Percentiles rank a stretch among this genome's conserved stretches.
Conservation (phyloP, 2,329 filamentous ascomycete species). For the Fusarium sp. region DNA sequence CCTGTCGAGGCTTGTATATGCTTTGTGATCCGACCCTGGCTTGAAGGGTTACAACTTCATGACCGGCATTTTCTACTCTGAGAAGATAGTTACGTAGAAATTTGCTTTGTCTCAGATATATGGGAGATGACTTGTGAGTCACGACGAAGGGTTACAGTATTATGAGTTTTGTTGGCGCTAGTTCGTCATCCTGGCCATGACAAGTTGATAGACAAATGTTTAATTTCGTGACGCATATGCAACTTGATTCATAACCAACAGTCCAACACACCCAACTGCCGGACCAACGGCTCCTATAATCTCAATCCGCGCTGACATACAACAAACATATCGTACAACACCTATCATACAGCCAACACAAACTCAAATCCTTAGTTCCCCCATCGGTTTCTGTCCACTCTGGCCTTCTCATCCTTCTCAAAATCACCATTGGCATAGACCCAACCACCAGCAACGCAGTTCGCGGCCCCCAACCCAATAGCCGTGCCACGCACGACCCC, state of each 20-base stretch:
- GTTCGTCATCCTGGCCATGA: background rate
- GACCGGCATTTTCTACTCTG: background rate
- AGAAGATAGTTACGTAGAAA: background rate
- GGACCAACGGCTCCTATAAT: background rate
- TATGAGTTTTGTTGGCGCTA: background rate
- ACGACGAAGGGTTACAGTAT: background rate
- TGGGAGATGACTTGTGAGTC: background rate
- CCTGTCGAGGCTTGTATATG: background rate
- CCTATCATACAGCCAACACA: slow-evolving; percentile 20
- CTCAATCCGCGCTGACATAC: background rate
- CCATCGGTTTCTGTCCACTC: slow-evolving; percentile 62
- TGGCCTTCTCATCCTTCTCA: slow-evolving; percentile 57
- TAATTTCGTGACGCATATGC: background rate
- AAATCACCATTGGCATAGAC: slow-evolving; percentile 62
- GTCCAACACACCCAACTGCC: background rate
- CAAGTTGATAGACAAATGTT: background rate
- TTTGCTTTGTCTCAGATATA: background rate
- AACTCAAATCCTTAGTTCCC: slow-evolving; percentile 33
- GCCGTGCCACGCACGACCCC: slow-evolving; percentile 61
- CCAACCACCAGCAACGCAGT: slow-evolving; percentile 59
- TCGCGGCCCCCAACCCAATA: slow-evolving; percentile 58
- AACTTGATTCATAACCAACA: background rate
- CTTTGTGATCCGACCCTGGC: background rate
- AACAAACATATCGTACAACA: slow-evolving; percentile 16
- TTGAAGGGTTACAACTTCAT: background rate